phyloP scores from a whole-genome alignment of 2,329 filamentous ascomycete genomes.

The Magnaporthiopsis rhizophila region DNA sequence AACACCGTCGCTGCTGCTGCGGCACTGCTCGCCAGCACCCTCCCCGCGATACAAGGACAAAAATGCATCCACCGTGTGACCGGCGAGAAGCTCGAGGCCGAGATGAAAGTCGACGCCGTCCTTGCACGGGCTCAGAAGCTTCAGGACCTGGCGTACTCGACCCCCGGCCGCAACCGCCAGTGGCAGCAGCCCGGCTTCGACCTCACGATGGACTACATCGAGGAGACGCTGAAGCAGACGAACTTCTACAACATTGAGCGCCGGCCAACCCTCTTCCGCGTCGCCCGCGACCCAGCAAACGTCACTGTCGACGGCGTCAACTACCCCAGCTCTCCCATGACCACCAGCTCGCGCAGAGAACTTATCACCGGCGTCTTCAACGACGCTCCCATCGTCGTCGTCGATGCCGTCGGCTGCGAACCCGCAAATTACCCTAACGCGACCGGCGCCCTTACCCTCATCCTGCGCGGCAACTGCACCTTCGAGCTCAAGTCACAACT shows the following conservation, averaged over 20 bases:
- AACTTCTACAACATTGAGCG: conserved; percentile 7
- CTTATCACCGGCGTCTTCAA: conserved; percentile 18
- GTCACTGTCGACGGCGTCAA: conserved; percentile 22
- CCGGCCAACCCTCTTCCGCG: conserved; percentile 1
- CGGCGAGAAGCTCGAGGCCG: conserved; percentile 6
- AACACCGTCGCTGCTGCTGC: conserved; percentile 3
- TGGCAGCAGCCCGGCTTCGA: conserved; percentile 6
- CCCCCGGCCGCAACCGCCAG: conserved; percentile 5
- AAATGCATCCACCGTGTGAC: conserved; percentile 7
- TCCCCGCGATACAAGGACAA: conserved; percentile 1
- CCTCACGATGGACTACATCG: conserved; percentile 7
- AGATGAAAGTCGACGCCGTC: not conserved
- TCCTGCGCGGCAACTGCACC: conserved; percentile 49
- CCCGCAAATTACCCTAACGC: conserved; percentile 45
- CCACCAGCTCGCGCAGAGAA: conserved; percentile 43
- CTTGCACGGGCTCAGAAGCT: conserved; percentile 1
- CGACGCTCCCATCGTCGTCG: conserved; percentile 30
- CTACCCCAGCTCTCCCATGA: conserved; percentile 24
- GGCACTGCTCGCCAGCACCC: conserved; percentile 1
- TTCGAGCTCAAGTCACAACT: conserved; percentile 50
- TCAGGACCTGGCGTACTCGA: conserved; percentile 7
- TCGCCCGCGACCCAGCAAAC: conserved; percentile 5
- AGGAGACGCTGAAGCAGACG: conserved; percentile 6
- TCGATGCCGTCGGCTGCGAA: conserved; percentile 45
- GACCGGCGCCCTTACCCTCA: conserved; percentile 48